Conservation (phyloP, 345 rosid genomes). For the Heritiera littoralis region DNA sequence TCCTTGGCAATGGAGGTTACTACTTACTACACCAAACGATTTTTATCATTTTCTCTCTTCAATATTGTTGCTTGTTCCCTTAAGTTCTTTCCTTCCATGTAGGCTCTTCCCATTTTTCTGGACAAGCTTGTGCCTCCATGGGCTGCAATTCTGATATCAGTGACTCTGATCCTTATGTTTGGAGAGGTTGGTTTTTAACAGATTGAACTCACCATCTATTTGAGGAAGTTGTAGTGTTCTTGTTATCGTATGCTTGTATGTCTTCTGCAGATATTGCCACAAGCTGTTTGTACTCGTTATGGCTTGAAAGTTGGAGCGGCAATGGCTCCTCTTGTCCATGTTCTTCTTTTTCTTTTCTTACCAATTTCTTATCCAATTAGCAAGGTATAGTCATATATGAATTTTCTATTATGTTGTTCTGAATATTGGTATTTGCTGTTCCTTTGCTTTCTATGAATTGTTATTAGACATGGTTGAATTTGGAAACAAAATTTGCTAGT, state of each 20-base stretch:
- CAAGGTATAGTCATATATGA: conserved; percentile 44
- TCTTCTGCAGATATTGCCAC: conserved; percentile 77
- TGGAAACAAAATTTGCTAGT: background rate
- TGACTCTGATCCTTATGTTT: conserved; percentile 78
- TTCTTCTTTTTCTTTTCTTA: conserved; percentile 70
- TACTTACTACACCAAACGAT: conserved; percentile 13
- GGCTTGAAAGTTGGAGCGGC: conserved; percentile 90
- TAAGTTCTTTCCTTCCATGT: conserved; percentile 11
- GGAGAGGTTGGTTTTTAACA: conserved; percentile 65
- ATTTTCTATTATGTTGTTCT: background rate
- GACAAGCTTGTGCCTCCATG: conserved; percentile 82
- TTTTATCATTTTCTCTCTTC: background rate
- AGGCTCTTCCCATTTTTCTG: conserved; percentile 90
- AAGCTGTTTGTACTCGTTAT: conserved; percentile 87
- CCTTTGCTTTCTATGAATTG: conserved; percentile 11
- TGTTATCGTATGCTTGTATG: conserved; percentile 9
- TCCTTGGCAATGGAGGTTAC: conserved; percentile 93
- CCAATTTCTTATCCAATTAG: conserved; percentile 94
- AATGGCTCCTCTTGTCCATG: conserved; percentile 77
- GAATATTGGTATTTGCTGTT: background rate
- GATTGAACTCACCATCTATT: background rate
- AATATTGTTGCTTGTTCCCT: background rate
- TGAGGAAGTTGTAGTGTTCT: background rate
- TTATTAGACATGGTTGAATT: background rate
- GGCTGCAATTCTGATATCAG: conserved; percentile 77